Base-by-base conservation (phyloP, 1,139 yeast species). In the Wickerhamomyces sp. region DNA sequence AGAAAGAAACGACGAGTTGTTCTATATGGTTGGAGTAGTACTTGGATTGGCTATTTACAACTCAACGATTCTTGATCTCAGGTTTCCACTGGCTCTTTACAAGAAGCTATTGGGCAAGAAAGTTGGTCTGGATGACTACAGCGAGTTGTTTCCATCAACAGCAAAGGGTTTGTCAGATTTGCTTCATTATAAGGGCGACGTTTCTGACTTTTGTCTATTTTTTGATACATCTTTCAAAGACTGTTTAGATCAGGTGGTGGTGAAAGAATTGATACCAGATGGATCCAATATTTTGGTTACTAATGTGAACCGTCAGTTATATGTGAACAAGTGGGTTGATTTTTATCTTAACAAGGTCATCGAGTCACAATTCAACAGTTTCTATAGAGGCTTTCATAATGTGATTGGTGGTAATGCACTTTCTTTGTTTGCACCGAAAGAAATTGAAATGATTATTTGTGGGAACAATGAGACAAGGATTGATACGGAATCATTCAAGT, bases 1-100 rank as follows among this genome's bases (percentile, higher is more conserved):
- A 7, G 65, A 61, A 18, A 55, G 59, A 21, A 60, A 68, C 32
- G 54, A 54, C 12, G 68, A 69, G 38, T 54, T 69, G 8, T 89
- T 81, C 58, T 81, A 76, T 52, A 62, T 87, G 30, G 79, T 88
- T 38, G 97, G 97, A 0, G 85, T 86, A 1, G 79, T 87, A 1
- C 61, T 91, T 30, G 97, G 96, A 0, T 68, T 91, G 49, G 96
- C 97, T 0, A 78, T 91, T 28, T 88, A 86, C 57, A 91, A 91
- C 57, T 84, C 95, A 0, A 83, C 91, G 1, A 87, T 89, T 31
- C 62, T 91, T 32, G 95, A 88, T 52, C 63, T 88, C 36, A 72
- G 72, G 33, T 77, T 91, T 42, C 96, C 97, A 0, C 62, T 66
- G 26, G 85, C 84, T 0, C 59, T 88, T 32, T 91, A 83, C 60